Percentiles rank a stretch among this genome's conserved stretches.
Evolutionary conservation across 768 basidiomycete genomes (phyloP).

Genomic region (Hydnomerulius pinastri): DNA sequence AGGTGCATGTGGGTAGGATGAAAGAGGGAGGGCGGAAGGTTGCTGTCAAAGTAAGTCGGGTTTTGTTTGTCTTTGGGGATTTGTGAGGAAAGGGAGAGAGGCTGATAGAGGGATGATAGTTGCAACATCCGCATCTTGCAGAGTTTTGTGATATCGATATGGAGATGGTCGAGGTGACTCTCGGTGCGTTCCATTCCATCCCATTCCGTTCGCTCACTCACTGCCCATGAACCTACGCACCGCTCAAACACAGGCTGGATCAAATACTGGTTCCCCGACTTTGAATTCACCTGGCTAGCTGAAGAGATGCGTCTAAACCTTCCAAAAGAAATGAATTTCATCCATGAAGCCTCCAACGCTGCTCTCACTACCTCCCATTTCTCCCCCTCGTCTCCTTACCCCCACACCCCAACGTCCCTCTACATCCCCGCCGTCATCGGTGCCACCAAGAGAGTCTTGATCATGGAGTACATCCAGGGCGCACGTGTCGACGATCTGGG

Average conservation of each 20-base stretch:
- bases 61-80: neutral
- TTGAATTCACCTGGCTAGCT: constrained; percentile 91
- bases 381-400: too few species aligned
- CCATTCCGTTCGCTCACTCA: neutral
- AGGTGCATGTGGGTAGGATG: constrained; percentile 86
- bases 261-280: constrained; percentile 92
- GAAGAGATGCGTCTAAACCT: constrained; percentile 94
- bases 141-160: constrained; percentile 93
- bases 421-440: constrained; percentile 86
- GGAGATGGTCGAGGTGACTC: constrained; percentile 76
- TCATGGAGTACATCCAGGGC: constrained; percentile 95
- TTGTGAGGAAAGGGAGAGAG: too few species aligned
- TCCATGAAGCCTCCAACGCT: constrained; percentile 87
- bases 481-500: constrained; percentile 85
- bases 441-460: constrained; percentile 80
- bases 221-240: too few species aligned
- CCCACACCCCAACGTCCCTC: constrained; percentile 68
- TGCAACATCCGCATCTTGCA: constrained; percentile 91
- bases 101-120: constrained; percentile 35
- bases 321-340: constrained; percentile 94
- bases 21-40: constrained; percentile 71
- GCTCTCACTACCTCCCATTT: constrained; percentile 73
- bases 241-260: constrained; percentile 61
- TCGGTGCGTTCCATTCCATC: constrained; percentile 44
- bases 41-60: constrained; percentile 75